These are phyloP conservation scores for Ogataea glucozyma DNA, from an alignment of 805 yeast species.

Conservation along the genomic window DNA sequence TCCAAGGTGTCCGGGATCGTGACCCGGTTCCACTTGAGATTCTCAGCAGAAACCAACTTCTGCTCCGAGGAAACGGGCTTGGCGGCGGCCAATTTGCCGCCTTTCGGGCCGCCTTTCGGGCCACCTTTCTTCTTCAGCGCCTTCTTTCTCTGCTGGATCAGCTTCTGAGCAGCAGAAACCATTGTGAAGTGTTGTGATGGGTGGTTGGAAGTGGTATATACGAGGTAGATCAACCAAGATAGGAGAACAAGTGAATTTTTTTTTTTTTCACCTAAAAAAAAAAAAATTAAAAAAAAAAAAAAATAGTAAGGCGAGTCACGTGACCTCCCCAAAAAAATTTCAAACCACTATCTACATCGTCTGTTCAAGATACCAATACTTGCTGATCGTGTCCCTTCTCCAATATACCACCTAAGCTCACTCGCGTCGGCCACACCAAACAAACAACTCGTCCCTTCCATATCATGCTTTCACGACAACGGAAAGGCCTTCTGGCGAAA, in stretches of 20 bases:
- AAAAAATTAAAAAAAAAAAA: conserved; percentile 4
- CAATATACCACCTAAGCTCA: too few species aligned
- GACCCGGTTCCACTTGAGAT: conserved; percentile 76
- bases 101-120: conserved; percentile 7
- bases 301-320: neutral
- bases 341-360: neutral
- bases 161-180: conserved; percentile 22
- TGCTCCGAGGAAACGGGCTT: neutral
- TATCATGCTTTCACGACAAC: conserved; percentile 2
- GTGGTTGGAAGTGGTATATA: neutral
- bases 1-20: conserved; percentile 80
- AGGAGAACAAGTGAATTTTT: neutral
- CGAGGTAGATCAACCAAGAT: conserved; percentile 1
- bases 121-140: conserved; percentile 10
- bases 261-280: conserved; percentile 5
- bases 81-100: too few species aligned
- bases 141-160: conserved; percentile 21
- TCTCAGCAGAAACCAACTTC: conserved; percentile 46
- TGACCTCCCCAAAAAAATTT: conserved; percentile 8
- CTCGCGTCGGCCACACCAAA: too few species aligned
- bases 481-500: conserved; percentile 31
- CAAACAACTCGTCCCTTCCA: neutral
- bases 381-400: too few species aligned
- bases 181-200: conserved; percentile 8
- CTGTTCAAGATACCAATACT: too few species aligned